phyloP scores from a whole-genome alignment of 306 rosid species.

The Prosopis cineraria region DNA sequence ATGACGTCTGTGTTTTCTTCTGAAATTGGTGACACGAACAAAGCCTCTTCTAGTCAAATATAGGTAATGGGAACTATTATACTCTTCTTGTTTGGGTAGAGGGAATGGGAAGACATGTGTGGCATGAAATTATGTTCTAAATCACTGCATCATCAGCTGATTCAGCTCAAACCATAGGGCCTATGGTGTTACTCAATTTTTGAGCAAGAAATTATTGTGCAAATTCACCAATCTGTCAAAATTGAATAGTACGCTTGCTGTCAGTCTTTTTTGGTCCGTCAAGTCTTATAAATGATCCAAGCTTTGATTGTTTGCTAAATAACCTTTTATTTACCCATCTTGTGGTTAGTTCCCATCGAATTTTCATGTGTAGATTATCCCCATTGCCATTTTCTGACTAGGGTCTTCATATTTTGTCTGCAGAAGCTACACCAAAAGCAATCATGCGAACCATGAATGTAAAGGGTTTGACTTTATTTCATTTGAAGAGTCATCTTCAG shows the following conservation, averaged over 20 bases:
- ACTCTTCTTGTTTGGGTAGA: background rate
- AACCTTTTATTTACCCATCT: background rate
- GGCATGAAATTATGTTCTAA: background rate
- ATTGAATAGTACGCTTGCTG: background rate
- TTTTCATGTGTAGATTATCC: slow-evolving; percentile 24
- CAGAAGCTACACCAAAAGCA: slow-evolving; percentile 99
- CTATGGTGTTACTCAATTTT: background rate
- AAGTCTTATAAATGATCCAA: slow-evolving; percentile 16
- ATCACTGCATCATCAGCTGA: background rate
- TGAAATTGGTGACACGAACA: background rate
- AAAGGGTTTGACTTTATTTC: slow-evolving; percentile 96
- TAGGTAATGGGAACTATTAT: background rate
- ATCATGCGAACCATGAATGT: slow-evolving; percentile 99
- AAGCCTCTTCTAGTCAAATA: background rate
- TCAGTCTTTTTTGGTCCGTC: background rate
- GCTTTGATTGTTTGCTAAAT: slow-evolving; percentile 26
- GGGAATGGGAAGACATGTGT: background rate
- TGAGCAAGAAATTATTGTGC: background rate
- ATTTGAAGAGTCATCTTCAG: slow-evolving; percentile 99
- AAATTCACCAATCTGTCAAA: slow-evolving; percentile 18
- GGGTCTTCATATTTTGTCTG: slow-evolving; percentile 44
- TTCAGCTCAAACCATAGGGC: background rate
- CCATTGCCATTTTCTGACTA: slow-evolving; percentile 41
- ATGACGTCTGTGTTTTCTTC: background rate
- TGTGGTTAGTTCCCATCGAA: background rate